These are phyloP conservation scores for Gastrodia elata DNA, from an alignment of 106 monocot species.

Conservation along the genomic window DNA sequence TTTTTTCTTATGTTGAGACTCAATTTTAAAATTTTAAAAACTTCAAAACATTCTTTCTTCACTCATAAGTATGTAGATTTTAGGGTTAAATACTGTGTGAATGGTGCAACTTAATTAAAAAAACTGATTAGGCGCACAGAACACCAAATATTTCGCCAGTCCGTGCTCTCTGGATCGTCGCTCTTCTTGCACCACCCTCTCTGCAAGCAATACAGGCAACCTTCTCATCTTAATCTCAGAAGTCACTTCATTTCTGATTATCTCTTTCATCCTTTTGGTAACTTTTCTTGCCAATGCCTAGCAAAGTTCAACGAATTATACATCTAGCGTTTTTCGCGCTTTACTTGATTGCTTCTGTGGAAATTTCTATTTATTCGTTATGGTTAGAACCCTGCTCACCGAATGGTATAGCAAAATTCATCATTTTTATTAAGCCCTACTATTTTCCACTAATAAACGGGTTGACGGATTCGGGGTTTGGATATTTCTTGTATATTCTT, in stretches of 20 bases:
- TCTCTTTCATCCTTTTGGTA: neutral
- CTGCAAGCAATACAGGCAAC: conserved; percentile 31
- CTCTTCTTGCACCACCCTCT: conserved; percentile 49
- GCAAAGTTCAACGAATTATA: neutral
- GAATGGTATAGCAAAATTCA: neutral
- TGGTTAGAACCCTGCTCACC: neutral
- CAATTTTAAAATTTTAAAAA: too few relatives aligned
- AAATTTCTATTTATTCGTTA: neutral
- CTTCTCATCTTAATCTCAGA: conserved; percentile 1
- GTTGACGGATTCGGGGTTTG: neutral
- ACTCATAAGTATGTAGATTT: too few relatives aligned
- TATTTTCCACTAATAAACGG: neutral
- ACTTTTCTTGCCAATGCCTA: neutral
- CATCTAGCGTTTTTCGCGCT: neutral
- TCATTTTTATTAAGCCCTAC: neutral
- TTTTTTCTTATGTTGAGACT: too few relatives aligned
- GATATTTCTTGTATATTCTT: neutral
- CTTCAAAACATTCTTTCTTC: too few relatives aligned
- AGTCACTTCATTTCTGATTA: neutral
- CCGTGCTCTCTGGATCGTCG: conserved; percentile 48
- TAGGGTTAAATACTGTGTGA: too few relatives aligned
- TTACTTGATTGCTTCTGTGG: neutral
- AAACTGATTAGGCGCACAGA: too few relatives aligned
- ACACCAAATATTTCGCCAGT: too few relatives aligned
- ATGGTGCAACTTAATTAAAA: too few relatives aligned